Evolutionary conservation across 306 rosid species (phyloP).

Genomic region (Citrullus mucosospermus): DNA sequence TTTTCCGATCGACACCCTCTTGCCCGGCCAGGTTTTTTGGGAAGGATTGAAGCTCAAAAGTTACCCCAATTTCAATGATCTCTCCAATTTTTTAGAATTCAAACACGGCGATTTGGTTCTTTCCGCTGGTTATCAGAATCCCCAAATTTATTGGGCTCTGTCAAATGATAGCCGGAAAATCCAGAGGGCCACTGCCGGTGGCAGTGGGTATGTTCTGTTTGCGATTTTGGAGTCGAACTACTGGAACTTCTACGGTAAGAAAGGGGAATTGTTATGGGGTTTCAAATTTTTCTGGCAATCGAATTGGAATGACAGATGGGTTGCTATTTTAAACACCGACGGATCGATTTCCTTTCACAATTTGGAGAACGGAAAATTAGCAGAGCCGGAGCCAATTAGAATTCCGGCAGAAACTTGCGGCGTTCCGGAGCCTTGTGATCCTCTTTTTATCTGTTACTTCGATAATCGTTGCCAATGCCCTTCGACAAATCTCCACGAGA

Average conservation of each 20-base stretch:
- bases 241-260: slow-evolving; percentile 31
- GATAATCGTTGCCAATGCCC: slow-evolving; percentile 21
- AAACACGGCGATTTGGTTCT: slow-evolving; percentile 25
- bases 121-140: slow-evolving; percentile 25
- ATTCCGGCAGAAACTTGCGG: slow-evolving; percentile 22
- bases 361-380: slow-evolving; percentile 13
- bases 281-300: slow-evolving; percentile 13
- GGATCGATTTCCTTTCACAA: slow-evolving; percentile 13
- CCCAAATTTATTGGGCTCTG: slow-evolving; percentile 47
- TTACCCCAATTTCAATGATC: slow-evolving; percentile 14
- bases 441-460: slow-evolving; percentile 16
- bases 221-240: slow-evolving; percentile 21
- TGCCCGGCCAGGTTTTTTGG: slow-evolving; percentile 32
- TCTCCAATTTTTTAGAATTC: slow-evolving; percentile 27
- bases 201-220: slow-evolving; percentile 13
- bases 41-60: slow-evolving; percentile 38
- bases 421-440: slow-evolving; percentile 27
- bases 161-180: slow-evolving; percentile 21
- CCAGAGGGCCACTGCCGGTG: slow-evolving; percentile 5
- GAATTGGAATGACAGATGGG: slow-evolving; percentile 14
- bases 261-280: slow-evolving; percentile 28
- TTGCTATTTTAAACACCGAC: slow-evolving; percentile 18
- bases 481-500: slow-evolving; percentile 9
- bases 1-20: slow-evolving; percentile 43
- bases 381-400: slow-evolving; percentile 5